phyloP scores from a whole-genome alignment of 2,329 filamentous ascomycete genomes.

The Cucurbitaria berberidis region DNA sequence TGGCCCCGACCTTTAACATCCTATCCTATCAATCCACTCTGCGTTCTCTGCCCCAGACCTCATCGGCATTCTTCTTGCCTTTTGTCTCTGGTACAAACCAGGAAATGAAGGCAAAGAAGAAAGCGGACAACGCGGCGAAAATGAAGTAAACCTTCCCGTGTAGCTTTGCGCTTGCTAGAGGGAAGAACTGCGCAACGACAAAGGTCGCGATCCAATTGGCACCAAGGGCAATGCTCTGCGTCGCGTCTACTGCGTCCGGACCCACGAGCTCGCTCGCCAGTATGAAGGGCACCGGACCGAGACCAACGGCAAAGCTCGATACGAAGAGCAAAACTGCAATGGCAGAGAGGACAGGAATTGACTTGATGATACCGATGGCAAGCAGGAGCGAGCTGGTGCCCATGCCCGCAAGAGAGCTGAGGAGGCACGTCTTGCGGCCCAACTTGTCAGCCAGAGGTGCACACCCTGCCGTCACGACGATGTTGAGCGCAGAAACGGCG shows the following conservation, averaged over 20 bases:
- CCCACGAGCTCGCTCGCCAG: constrained; percentile 89
- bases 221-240: constrained; percentile 85
- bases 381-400: constrained; percentile 77
- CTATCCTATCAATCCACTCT: constrained; percentile 45
- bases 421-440: constrained; percentile 83
- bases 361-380: constrained; percentile 78
- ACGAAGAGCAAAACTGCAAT: constrained; percentile 85
- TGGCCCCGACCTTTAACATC: too few species aligned
- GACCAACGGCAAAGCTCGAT: constrained; percentile 83
- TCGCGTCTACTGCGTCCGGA: constrained; percentile 87
- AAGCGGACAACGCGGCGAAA: constrained; percentile 76
- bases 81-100: constrained; percentile 85
- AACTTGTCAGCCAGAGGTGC: constrained; percentile 86
- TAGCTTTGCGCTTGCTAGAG: constrained; percentile 77
- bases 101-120: constrained; percentile 74
- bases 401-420: constrained; percentile 85
- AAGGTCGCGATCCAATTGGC: constrained; percentile 93
- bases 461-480: constrained; percentile 79
- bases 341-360: constrained; percentile 76
- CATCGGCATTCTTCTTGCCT: constrained; percentile 81
- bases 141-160: constrained; percentile 90
- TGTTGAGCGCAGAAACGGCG: constrained; percentile 83
- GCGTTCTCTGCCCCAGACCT: constrained; percentile 80
- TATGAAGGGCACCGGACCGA: constrained; percentile 95
- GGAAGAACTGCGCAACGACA: constrained; percentile 92